Base-by-base conservation (phyloP, 2,329 filamentous ascomycete species). In the Onygena corvina region DNA sequence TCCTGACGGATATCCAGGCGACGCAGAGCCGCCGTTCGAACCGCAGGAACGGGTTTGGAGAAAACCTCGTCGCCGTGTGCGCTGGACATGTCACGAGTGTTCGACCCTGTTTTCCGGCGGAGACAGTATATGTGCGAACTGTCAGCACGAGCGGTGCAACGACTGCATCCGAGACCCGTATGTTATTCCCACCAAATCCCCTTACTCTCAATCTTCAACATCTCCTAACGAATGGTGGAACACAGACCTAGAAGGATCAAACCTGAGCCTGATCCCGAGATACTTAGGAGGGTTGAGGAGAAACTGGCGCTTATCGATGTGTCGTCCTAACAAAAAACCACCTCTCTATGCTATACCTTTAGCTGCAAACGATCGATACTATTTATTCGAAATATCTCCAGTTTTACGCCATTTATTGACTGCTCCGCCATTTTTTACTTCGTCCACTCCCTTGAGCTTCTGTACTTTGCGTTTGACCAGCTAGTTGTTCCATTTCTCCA, bases 1-100 rank as follows among this genome's bases (percentile, higher is more conserved):
- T 51, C 66, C 68, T 0, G 61, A 70, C 53, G 69, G 68, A 7
- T 71, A 70, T 54, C 66, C 69, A 29, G 69, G 67, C 5, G 69
- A 72, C 52, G 66, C 51, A 14, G 64, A 70, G 21, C 65, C 65
- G 7, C 61, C 63, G 2, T 34, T 47, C 11, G 64, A 64, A 44
- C 54, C 54, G 4, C 63, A 60, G 3, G 57, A 65, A 46, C 61
- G 67, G n/a, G 62, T 62, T 11, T 68, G 57, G 57, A 65, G 59
- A 49, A 67, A 64, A 38, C 58, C 64, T 3, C 62, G 65, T 11
- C 63, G 57, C 23, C 55, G 67, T 16, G 62, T 71, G 3, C 63
- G 65, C 48, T 72, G 68, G 56, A 62, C 59, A 14, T 72, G 69
- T 48, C 65, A 71, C 53, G 52, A 58, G 11, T 72, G 69, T 53